phyloP scores from a whole-genome alignment of 192 early-diverging fungal genomes.

The Funneliformis geosporum region DNA sequence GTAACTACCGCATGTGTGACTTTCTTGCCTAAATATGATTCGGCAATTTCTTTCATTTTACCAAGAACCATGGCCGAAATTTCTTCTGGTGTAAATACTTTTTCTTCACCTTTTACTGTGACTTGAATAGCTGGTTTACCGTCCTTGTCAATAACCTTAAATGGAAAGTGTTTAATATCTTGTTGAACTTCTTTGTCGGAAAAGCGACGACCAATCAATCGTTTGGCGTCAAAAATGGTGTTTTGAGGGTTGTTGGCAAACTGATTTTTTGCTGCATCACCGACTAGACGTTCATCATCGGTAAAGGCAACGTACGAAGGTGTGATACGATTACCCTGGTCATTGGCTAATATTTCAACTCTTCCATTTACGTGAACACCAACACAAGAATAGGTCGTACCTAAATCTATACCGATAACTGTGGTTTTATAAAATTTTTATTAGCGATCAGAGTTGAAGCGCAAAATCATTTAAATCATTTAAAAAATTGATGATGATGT shows the following conservation, averaged over 20 bases:
- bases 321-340: constrained; percentile 94
- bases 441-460: too few relatives aligned
- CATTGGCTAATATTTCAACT: constrained; percentile 98
- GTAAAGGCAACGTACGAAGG: constrained; percentile 95
- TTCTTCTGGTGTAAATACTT: constrained; percentile 91
- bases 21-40: constrained; percentile 80
- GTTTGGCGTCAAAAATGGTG: constrained; percentile 94
- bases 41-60: constrained; percentile 95
- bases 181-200: constrained; percentile 86
- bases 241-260: constrained; percentile 84
- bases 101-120: constrained; percentile 80
- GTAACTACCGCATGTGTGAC: constrained; percentile 95
- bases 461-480: too few relatives aligned
- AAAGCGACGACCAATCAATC: constrained; percentile 88
- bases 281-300: constrained; percentile 88
- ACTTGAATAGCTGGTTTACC: constrained; percentile 85
- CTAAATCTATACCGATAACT: constrained; percentile 95
- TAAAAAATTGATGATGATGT: too few relatives aligned
- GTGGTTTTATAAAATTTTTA: background rate
- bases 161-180: constrained; percentile 96
- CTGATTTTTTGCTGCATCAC: constrained; percentile 96
- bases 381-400: constrained; percentile 93
- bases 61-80: constrained; percentile 90
- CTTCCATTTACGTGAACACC: constrained; percentile 91
- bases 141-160: constrained; percentile 81